Conservation (phyloP, 495 filamentous ascomycete species). For the Pyronema omphalodes region DNA sequence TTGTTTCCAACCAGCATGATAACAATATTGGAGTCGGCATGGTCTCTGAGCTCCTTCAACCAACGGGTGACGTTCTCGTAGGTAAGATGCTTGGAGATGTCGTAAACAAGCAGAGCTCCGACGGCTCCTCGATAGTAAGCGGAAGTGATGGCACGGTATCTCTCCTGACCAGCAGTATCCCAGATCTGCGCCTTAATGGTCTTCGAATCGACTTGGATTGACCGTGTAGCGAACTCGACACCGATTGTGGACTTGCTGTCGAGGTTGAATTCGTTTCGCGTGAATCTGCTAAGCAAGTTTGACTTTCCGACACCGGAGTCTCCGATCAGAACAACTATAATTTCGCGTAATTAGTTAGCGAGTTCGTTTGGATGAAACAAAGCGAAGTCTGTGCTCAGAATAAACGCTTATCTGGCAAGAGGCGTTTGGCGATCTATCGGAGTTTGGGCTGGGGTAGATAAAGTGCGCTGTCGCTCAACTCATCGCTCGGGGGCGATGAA, state of each 20-base stretch:
- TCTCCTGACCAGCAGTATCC: conserved; percentile 98
- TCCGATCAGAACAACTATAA: conserved; percentile 87
- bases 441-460: neutral
- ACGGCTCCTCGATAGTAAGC: conserved; percentile 98
- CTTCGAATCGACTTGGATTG: conserved; percentile 97
- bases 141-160: conserved; percentile 96
- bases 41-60: conserved; percentile 96
- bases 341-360: neutral
- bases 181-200: conserved; percentile 99
- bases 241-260: conserved; percentile 99
- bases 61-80: conserved; percentile 98
- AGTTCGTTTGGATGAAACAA: neutral
- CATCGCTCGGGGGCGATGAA: neutral
- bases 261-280: conserved; percentile 98
- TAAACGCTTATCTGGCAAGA: conserved; percentile 1
- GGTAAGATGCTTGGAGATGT: conserved; percentile 98
- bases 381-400: neutral
- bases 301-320: conserved; percentile 99
- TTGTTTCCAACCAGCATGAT: conserved; percentile 99
- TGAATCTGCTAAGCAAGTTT: conserved; percentile 98
- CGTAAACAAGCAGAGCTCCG: conserved; percentile 93
- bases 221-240: conserved; percentile 96
- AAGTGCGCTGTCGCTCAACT: neutral
- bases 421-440: neutral
- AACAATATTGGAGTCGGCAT: conserved; percentile 97